These are phyloP conservation scores for Eucalyptus sideroxylon DNA, from an alignment of 345 rosid genomes.

Conservation along the genomic window DNA sequence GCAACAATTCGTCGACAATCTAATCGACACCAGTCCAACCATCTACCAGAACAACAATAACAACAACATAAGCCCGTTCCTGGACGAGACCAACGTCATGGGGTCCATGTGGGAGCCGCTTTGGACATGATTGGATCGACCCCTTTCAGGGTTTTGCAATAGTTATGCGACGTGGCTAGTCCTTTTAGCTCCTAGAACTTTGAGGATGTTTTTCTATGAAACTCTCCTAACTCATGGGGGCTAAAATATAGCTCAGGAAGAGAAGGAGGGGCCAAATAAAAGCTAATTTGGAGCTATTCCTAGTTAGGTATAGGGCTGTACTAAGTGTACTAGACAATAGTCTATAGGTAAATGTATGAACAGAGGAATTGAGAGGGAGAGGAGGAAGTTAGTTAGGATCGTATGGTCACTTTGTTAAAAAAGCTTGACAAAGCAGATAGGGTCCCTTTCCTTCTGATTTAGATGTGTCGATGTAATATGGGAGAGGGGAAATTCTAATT, in stretches of 20 bases:
- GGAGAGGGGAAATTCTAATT: neutral
- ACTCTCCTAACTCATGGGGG: neutral
- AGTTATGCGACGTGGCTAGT: neutral
- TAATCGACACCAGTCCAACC: neutral
- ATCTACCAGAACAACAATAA: neutral
- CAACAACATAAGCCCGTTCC: neutral
- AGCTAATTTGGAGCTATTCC: neutral
- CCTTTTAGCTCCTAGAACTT: neutral
- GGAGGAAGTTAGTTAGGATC: neutral
- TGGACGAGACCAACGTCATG: neutral
- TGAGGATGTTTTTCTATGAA: neutral
- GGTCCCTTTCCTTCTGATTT: neutral
- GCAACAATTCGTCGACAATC: neutral
- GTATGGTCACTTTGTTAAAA: neutral
- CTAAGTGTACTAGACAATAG: neutral
- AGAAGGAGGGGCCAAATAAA: neutral
- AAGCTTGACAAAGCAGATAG: neutral
- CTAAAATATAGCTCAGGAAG: neutral
- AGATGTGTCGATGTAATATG: neutral
- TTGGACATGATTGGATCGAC: neutral
- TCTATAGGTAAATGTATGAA: neutral
- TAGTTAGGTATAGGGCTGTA: neutral
- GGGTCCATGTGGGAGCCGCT: neutral
- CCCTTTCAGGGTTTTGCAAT: neutral
- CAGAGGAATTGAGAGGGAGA: neutral